Percentiles rank a stretch among this genome's conserved stretches.
phyloP scores from a whole-genome alignment of 2,329 filamentous ascomycete species.

The Corinectria fuckeliana region DNA sequence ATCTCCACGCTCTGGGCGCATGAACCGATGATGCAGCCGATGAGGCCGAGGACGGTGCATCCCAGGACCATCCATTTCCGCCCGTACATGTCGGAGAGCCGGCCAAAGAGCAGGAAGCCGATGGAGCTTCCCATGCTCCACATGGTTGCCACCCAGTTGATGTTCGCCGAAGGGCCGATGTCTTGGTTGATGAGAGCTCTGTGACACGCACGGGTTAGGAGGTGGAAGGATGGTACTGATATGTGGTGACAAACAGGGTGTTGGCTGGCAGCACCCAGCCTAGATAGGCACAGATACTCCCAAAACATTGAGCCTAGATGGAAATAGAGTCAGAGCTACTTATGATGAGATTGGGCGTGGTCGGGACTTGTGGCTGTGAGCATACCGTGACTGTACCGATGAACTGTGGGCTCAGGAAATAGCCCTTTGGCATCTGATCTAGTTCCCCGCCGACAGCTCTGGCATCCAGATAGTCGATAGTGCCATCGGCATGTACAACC shows the following conservation, averaged over 20 bases:
- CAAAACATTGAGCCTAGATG: conserved; percentile 41
- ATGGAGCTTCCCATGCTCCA: conserved; percentile 48
- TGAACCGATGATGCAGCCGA: conserved; percentile 48
- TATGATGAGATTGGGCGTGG: background rate
- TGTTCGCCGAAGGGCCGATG: conserved; percentile 39
- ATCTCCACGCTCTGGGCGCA: conserved; percentile 43
- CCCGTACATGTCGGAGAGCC: conserved; percentile 52
- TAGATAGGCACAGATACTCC: conserved; percentile 43
- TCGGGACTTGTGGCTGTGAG: background rate
- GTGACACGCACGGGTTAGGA: background rate
- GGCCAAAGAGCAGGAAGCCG: conserved; percentile 49
- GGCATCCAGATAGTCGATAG: conserved; percentile 49
- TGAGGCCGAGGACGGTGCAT: conserved; percentile 40
- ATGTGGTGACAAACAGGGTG: conserved; percentile 35
- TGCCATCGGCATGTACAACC: conserved; percentile 48
- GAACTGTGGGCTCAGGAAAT: conserved; percentile 48
- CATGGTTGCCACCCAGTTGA: conserved; percentile 44
- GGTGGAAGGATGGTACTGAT: background rate
- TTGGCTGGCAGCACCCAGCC: conserved; percentile 46
- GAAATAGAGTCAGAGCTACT: background rate
- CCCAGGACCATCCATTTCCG: conserved; percentile 48
- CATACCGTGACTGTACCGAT: conserved; percentile 47
- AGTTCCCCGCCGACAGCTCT: conserved; percentile 50
- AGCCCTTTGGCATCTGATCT: conserved; percentile 48
- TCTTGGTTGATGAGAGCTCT: conserved; percentile 41